These are phyloP conservation scores for Haplosporangium gracile DNA, from an alignment of 192 early-diverging fungal genomes.

Conservation along the genomic window DNA sequence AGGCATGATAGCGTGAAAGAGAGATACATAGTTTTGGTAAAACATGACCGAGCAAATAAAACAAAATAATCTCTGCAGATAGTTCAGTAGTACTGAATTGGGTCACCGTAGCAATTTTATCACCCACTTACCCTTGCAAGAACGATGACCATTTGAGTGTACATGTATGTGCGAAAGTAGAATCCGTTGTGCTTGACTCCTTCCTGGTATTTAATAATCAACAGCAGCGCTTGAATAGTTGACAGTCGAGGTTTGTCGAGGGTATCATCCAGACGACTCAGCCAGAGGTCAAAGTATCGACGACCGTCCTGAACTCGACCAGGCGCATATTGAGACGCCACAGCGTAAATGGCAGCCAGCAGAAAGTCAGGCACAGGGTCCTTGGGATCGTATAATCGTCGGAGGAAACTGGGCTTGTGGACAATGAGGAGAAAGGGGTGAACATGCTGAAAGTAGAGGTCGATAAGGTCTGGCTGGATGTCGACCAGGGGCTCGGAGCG, in stretches of 20 bases:
- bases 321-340: constrained; percentile 45
- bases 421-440: constrained; percentile 68
- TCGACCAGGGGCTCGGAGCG: constrained; percentile 38
- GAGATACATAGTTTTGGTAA: background rate
- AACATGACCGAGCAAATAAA: no score
- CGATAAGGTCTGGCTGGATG: constrained; percentile 52
- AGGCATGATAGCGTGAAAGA: background rate
- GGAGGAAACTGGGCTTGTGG: constrained; percentile 64
- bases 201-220: constrained; percentile 69
- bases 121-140: constrained; percentile 37
- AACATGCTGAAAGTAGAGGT: constrained; percentile 68
- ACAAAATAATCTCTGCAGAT: no score
- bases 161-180: constrained; percentile 65
- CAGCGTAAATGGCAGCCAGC: constrained; percentile 49
- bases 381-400: constrained; percentile 56
- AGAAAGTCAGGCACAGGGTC: constrained; percentile 62
- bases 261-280: constrained; percentile 60
- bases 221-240: constrained; percentile 64
- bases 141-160: constrained; percentile 57
- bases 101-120: background rate
- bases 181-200: constrained; percentile 59
- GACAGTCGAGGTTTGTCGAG: constrained; percentile 63
- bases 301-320: constrained; percentile 46
- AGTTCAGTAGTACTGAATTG: background rate
- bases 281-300: constrained; percentile 46